A percentile compares a stretch with the other conserved stretches of the same genome.
Evolutionary conservation across 2,329 filamentous ascomycete genomes (phyloP).

Genomic region (Amesomyces nigricolor): DNA sequence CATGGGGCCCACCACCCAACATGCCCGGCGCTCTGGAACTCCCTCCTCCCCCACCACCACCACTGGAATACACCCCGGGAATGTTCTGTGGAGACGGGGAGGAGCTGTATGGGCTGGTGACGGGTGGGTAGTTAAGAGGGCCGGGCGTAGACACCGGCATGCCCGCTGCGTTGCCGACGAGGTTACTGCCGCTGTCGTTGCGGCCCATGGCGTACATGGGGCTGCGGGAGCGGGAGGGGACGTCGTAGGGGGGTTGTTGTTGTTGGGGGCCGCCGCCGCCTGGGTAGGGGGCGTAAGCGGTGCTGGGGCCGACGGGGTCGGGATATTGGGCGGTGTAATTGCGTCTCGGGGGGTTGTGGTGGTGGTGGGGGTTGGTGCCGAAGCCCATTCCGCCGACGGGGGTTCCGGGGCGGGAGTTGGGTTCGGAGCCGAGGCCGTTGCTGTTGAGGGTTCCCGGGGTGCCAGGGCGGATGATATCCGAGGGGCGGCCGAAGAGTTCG

Average conservation of each 20-base stretch:
- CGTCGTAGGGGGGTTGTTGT: background rate
- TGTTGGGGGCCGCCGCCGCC: no score
- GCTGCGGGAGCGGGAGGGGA: slow-evolving; percentile 35
- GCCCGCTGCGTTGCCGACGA: slow-evolving; percentile 48
- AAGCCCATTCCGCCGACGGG: slow-evolving; percentile 38
- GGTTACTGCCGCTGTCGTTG: slow-evolving; percentile 49
- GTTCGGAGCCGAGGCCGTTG: slow-evolving; percentile 37
- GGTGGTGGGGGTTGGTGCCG: slow-evolving; percentile 25
- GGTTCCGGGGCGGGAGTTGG: slow-evolving; percentile 46
- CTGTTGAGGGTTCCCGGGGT: slow-evolving; percentile 51
- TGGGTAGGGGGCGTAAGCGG: slow-evolving; percentile 11
- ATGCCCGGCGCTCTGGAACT: slow-evolving; percentile 41
- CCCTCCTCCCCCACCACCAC: no score
- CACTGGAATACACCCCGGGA: background rate
- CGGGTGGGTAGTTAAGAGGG: background rate
- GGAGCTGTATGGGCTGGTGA: slow-evolving; percentile 19
- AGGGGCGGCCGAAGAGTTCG: slow-evolving; percentile 54
- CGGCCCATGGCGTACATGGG: slow-evolving; percentile 40
- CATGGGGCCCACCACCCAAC: slow-evolving; percentile 52
- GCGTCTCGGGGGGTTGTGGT: slow-evolving; percentile 17
- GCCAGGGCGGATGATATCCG: slow-evolving; percentile 55
- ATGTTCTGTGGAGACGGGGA: slow-evolving; percentile 24
- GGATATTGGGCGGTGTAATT: slow-evolving; percentile 23
- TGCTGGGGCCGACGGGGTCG: slow-evolving; percentile 18
- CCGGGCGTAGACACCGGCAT: slow-evolving; percentile 41